Percentiles rank a stretch among this genome's conserved stretches.
These are phyloP conservation scores for Periconia sp. DNA, from an alignment of 2,329 filamentous ascomycete species.

Conservation along the genomic window DNA sequence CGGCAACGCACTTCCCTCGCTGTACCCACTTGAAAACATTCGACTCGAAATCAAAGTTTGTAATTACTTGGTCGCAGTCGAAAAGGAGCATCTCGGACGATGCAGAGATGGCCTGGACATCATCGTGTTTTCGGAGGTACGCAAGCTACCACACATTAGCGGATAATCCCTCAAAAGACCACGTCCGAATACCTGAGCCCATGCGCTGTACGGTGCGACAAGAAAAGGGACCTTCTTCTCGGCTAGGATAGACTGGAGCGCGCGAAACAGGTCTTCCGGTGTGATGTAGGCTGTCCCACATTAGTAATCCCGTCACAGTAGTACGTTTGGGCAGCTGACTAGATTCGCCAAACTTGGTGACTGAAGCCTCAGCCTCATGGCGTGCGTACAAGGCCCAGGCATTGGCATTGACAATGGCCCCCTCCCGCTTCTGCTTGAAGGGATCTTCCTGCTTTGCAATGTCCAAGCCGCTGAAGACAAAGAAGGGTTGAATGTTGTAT, in stretches of 20 bases:
- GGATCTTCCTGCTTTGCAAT: slow-evolving; percentile 72
- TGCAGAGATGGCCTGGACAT: slow-evolving; percentile 78
- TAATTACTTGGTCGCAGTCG: slow-evolving; percentile 78
- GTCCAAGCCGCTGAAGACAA: slow-evolving; percentile 90
- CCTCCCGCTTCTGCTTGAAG: slow-evolving; percentile 64
- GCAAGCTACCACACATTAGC: slow-evolving; percentile 65
- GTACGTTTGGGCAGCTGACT: slow-evolving; percentile 56
- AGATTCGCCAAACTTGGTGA: slow-evolving; percentile 83
- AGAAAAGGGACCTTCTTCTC: slow-evolving; percentile 74
- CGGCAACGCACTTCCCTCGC: slow-evolving; percentile 73
- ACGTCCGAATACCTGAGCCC: slow-evolving; percentile 71
- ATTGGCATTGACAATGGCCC: slow-evolving; percentile 71
- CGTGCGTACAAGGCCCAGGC: slow-evolving; percentile 90
- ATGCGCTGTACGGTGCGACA: slow-evolving; percentile 86
- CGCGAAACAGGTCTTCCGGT: slow-evolving; percentile 74
- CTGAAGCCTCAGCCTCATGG: slow-evolving; percentile 78
- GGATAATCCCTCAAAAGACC: slow-evolving; percentile 5
- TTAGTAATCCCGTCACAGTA: slow-evolving; percentile 15
- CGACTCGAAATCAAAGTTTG: slow-evolving; percentile 69
- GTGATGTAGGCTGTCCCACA: slow-evolving; percentile 62
- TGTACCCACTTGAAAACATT: slow-evolving; percentile 68
- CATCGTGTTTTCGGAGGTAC: slow-evolving; percentile 71
- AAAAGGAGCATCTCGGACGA: slow-evolving; percentile 86
- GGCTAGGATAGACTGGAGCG: slow-evolving; percentile 76
- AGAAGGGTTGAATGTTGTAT: slow-evolving; percentile 76